phyloP scores from a whole-genome alignment of 306 rosid genomes.

The Sphenostylis stenocarpa region DNA sequence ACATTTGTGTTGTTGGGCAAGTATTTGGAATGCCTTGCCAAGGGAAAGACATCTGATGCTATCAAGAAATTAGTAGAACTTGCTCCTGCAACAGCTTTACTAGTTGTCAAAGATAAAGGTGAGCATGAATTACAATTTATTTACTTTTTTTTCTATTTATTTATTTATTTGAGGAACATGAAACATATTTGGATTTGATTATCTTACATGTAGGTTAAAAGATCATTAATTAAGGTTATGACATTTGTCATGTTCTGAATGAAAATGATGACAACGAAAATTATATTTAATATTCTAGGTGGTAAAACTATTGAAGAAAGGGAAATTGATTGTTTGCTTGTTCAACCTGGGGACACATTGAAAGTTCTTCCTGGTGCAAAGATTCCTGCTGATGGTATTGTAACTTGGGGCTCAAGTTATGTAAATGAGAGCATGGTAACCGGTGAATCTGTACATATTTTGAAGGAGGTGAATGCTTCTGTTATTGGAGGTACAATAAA shows the following conservation, averaged over 20 bases:
- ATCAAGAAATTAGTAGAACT: constrained; percentile 95
- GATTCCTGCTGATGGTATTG: constrained; percentile 88
- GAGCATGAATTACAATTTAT: constrained; percentile 18
- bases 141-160: constrained; percentile 7
- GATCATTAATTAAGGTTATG: background rate
- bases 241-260: constrained; percentile 3
- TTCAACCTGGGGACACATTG: constrained; percentile 83
- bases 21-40: constrained; percentile 96
- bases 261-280: constrained; percentile 19
- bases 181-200: constrained; percentile 21
- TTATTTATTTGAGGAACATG: background rate
- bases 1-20: constrained; percentile 97
- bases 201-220: background rate
- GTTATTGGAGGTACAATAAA: constrained; percentile 96
- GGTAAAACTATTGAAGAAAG: constrained; percentile 70
- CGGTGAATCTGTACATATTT: constrained; percentile 83
- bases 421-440: constrained; percentile 98
- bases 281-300: constrained; percentile 46
- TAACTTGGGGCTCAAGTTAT: constrained; percentile 89
- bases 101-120: constrained; percentile 87
- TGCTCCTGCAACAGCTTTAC: constrained; percentile 80
- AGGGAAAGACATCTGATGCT: constrained; percentile 99
- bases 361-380: constrained; percentile 96
- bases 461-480: constrained; percentile 67
- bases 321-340: constrained; percentile 87